Evolutionary conservation across 352 stramenopile species (phyloP).

Genomic region (Pythium phragmitis): DNA sequence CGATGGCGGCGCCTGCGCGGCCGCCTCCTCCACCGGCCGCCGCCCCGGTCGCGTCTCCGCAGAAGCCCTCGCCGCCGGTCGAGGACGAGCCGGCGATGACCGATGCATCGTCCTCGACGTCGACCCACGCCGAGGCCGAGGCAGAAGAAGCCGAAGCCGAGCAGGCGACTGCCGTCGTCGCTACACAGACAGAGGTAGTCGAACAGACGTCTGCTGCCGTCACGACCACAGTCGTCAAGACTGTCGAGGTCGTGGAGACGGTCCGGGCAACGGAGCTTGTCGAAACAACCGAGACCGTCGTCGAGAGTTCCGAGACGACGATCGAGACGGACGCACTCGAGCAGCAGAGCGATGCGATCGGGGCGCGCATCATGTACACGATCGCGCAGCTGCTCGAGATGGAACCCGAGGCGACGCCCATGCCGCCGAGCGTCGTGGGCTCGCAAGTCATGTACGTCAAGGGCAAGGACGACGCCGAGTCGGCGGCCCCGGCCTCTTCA

Average conservation of each 20-base stretch:
- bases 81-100: conserved; percentile 27
- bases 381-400: conserved; percentile 75
- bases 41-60: conserved; percentile 8
- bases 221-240: not conserved
- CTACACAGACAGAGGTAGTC: not conserved
- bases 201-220: not conserved
- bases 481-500: conserved; percentile 17
- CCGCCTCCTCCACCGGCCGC: conserved; percentile 13
- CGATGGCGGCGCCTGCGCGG: conserved; percentile 21
- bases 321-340: conserved; percentile 21
- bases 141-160: conserved; percentile 30
- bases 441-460: conserved; percentile 49
- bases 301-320: not conserved
- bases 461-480: conserved; percentile 42
- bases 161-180: not conserved
- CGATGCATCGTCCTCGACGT: conserved; percentile 29
- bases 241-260: conserved; percentile 9
- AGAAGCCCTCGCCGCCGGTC: not conserved
- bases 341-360: conserved; percentile 25
- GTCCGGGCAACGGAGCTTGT: not conserved
- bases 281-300: conserved; percentile 2
- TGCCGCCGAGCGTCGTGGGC: conserved; percentile 52
- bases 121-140: conserved; percentile 35
- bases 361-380: conserved; percentile 72
- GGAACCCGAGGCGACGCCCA: conserved; percentile 51